These are phyloP conservation scores for Rhodamnia rubescens DNA, from an alignment of 345 rosid genomes.

Conservation along the genomic window DNA sequence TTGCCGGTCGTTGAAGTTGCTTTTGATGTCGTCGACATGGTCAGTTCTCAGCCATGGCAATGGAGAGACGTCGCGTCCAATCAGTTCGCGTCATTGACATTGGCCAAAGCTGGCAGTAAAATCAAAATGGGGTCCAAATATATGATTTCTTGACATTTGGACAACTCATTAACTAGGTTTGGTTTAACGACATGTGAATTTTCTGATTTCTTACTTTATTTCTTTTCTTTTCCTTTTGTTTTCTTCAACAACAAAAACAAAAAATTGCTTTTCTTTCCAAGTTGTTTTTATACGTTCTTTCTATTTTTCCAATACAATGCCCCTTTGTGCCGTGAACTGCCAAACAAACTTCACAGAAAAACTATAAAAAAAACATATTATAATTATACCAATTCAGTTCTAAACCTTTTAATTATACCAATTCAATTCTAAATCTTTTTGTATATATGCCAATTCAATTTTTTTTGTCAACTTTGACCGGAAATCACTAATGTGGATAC, in stretches of 20 bases:
- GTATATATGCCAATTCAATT: too few relatives aligned
- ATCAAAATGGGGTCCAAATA: not conserved
- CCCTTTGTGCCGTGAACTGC: not conserved
- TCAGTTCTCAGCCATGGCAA: not conserved
- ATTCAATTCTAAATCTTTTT: too few relatives aligned
- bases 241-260: not conserved
- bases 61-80: not conserved
- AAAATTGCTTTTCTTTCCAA: not conserved
- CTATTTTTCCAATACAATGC: not conserved
- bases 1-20: not conserved
- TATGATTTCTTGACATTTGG: not conserved
- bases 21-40: not conserved
- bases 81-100: not conserved
- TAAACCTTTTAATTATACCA: too few relatives aligned
- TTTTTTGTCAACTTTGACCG: too few relatives aligned
- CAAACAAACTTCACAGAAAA: not conserved
- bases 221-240: not conserved
- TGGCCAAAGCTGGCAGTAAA: not conserved
- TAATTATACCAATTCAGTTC: too few relatives aligned
- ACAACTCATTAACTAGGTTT: not conserved
- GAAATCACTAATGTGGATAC: too few relatives aligned
- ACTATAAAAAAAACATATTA: too few relatives aligned
- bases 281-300: not conserved
- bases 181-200: not conserved
- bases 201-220: not conserved